Evolutionary conservation across 371 early-diverging fungal genomes (phyloP).

Genomic region (Parasitella parasitica): DNA sequence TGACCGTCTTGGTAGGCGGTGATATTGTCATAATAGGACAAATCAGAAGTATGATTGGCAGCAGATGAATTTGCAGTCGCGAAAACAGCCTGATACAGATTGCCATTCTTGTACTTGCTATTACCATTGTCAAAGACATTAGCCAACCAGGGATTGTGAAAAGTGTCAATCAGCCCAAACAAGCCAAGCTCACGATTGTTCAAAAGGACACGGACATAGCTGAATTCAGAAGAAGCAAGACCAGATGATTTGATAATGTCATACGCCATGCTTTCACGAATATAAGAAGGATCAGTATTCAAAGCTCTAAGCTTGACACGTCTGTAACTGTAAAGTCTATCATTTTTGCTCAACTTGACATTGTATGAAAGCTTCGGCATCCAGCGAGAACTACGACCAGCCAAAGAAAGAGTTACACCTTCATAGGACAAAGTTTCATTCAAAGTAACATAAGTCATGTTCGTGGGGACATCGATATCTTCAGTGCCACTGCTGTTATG

Average conservation of each 20-base stretch:
- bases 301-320: constrained; percentile 33
- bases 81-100: constrained; percentile 31
- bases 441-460: constrained; percentile 33
- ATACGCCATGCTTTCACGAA: constrained; percentile 52
- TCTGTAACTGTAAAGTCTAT: constrained; percentile 25
- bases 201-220: constrained; percentile 28
- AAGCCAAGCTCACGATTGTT: constrained; percentile 36
- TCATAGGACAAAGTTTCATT: background rate
- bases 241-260: constrained; percentile 43
- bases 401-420: constrained; percentile 13
- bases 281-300: constrained; percentile 44
- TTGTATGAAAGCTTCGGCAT: constrained; percentile 27
- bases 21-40: constrained; percentile 18
- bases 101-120: constrained; percentile 27
- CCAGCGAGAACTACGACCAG: constrained; percentile 27
- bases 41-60: constrained; percentile 10
- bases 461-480: constrained; percentile 14
- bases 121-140: constrained; percentile 33
- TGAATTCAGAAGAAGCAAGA: constrained; percentile 38
- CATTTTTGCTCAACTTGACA: constrained; percentile 20
- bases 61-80: background rate
- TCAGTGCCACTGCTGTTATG: constrained; percentile 21
- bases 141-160: constrained; percentile 37
- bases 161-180: constrained; percentile 35
- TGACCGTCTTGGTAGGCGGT: constrained; percentile 19